Base-by-base conservation (phyloP, 2,329 filamentous ascomycete species). In the Fusarium sp. region DNA sequence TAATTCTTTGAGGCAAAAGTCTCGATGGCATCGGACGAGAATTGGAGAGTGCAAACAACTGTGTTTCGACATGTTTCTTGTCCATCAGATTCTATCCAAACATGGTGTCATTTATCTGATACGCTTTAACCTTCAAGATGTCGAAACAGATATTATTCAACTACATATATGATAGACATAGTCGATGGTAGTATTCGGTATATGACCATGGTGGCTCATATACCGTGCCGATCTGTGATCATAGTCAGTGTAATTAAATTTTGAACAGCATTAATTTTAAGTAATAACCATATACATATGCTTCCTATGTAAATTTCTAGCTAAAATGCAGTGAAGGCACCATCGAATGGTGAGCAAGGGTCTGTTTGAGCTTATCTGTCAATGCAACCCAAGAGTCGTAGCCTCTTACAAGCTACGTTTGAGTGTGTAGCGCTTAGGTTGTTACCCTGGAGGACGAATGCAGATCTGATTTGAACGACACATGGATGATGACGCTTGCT, bases 21-120 rank as follows among this genome's bases (percentile, higher is more conserved):
- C 18, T 31, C 23, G 23, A 58, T 48, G 45, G 26, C 37, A 28
- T 63, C 52, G 61, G 48, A 44, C 41, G 37, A 61, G 43, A 51
- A 16, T 4, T 26, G 41, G 25, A 48, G 41, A 31, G 37, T 52
- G 16, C 14, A 69, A 66, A 66, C 51, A 49, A 31, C 31, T 23
- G 42, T 37, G 66, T 69, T 69, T 67, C 55, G 30, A 62, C 23
- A 26, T 25, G 50, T 67, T 67, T 67, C 56, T 28, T 44, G 14
- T 21, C 43, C 58, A 50, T 37, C 30, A 46, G 45, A 62, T 18
- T 30, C 21, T 53, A 31, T 39, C 48, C 50, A 51, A 54, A 65
- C 44, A 55, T 53, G 26, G 37, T 12, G 26, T 42, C 34, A 51
- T 43, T 25, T n/a, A 39, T 45, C 18, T 26, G 25, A 45, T 39